These are phyloP conservation scores for Cladosporium sp. DNA, from an alignment of 2,329 filamentous ascomycete genomes.

Conservation along the genomic window DNA sequence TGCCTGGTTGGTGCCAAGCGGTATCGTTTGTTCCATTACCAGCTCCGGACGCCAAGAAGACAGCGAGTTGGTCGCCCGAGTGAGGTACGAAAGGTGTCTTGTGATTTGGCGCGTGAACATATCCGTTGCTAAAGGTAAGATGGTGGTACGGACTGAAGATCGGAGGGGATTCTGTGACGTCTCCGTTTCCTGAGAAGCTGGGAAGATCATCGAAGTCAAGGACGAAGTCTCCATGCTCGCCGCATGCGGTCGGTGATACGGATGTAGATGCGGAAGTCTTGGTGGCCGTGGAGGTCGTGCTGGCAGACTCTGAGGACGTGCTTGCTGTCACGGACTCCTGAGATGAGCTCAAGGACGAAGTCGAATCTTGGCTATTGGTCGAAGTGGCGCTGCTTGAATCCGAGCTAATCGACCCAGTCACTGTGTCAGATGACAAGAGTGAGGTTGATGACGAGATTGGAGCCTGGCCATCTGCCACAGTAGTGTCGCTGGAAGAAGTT, in stretches of 20 bases:
- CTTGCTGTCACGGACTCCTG: not conserved
- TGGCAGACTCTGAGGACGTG: not conserved
- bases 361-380: not conserved
- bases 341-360: not conserved
- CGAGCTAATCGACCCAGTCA: not conserved
- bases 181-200: conserved; percentile 36
- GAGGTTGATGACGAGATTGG: not conserved
- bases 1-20: conserved; percentile 23
- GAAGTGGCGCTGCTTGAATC: not conserved
- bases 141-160: conserved; percentile 55
- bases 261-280: conserved; percentile 28
- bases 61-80: conserved; percentile 51
- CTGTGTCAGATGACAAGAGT: not conserved
- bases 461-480: not conserved
- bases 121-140: conserved; percentile 55
- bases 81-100: conserved; percentile 48
- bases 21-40: conserved; percentile 23
- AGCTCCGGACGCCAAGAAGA: conserved; percentile 42
- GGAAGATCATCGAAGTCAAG: conserved; percentile 41
- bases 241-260: conserved; percentile 37
- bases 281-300: not conserved
- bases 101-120: conserved; percentile 50
- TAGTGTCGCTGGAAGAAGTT: not conserved
- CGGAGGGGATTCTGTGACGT: conserved; percentile 41
- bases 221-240: conserved; percentile 50